Evolutionary conservation across 495 filamentous ascomycete genomes (phyloP).

Genomic region (Xylaria grammica): DNA sequence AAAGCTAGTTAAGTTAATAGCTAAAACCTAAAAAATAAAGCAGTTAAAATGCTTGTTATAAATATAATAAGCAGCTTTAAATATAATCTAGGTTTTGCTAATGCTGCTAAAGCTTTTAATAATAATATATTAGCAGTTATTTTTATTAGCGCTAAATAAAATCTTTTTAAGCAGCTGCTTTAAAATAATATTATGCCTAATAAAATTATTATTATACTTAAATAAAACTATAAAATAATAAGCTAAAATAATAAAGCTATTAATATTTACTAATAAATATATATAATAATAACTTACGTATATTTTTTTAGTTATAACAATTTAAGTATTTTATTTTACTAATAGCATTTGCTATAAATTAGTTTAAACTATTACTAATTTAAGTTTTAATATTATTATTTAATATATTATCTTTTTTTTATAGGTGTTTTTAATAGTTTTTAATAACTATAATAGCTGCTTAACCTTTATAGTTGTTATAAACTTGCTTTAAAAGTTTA

Average conservation of each 20-base stretch:
- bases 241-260: background rate
- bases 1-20: constrained; percentile 40
- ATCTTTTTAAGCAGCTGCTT: constrained; percentile 36
- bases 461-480: background rate
- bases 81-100: constrained; percentile 60
- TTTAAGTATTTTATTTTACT: too few species aligned
- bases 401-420: too few species aligned
- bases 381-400: too few species aligned
- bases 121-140: constrained; percentile 44
- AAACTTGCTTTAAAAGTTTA: background rate
- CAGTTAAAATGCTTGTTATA: constrained; percentile 37
- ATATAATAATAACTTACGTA: too few species aligned
- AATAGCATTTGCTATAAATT: too few species aligned
- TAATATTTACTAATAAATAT: too few species aligned
- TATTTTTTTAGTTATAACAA: too few species aligned
- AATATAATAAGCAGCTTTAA: constrained; percentile 53
- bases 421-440: too few species aligned
- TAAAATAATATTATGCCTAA: constrained; percentile 46
- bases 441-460: background rate
- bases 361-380: too few species aligned
- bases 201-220: constrained; percentile 45
- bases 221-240: constrained; percentile 30
- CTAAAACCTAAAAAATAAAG: constrained; percentile 55
- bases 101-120: constrained; percentile 52
- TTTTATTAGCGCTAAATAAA: constrained; percentile 18